Conservation (phyloP, 192 early-diverging fungal species). For the Cetraspora pellucida region DNA sequence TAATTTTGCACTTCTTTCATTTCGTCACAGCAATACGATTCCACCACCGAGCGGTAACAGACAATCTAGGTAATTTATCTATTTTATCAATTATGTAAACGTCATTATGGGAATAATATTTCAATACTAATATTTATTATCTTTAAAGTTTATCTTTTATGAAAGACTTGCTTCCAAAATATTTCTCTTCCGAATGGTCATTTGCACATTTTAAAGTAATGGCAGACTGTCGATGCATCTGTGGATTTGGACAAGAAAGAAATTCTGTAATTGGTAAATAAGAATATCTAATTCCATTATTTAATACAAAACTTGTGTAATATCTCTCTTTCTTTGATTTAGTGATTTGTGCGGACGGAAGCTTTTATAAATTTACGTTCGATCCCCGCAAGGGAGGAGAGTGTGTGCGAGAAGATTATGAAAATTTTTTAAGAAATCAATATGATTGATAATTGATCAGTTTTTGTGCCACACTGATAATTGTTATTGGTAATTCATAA, state of each 20-base stretch:
- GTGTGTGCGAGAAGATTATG: slow-evolving; percentile 49
- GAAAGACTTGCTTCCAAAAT: slow-evolving; percentile 86
- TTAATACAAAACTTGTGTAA: background rate
- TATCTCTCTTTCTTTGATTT: background rate
- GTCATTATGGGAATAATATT: background rate
- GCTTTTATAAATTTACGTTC: slow-evolving; percentile 82
- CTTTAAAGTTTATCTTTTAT: slow-evolving; percentile 59
- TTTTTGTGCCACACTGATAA: no score
- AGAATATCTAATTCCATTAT: background rate
- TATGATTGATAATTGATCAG: background rate
- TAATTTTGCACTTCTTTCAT: background rate
- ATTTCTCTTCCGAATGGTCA: slow-evolving; percentile 93
- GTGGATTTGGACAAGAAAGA: slow-evolving; percentile 78
- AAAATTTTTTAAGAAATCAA: slow-evolving; percentile 6
- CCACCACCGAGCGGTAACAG: slow-evolving; percentile 52
- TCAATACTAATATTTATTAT: background rate
- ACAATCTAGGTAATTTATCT: slow-evolving; percentile 43
- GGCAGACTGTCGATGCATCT: slow-evolving; percentile 77
- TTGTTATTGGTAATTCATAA: no score
- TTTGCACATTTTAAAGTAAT: slow-evolving; percentile 87
- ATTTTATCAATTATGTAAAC: background rate
- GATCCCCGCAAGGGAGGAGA: slow-evolving; percentile 76
- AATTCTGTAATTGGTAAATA: slow-evolving; percentile 69
- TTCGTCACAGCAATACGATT: background rate
- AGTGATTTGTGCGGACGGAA: slow-evolving; percentile 87